Evolutionary conservation across 306 rosid species (phyloP).

Genomic region (Cucurbita argyrosperma): DNA sequence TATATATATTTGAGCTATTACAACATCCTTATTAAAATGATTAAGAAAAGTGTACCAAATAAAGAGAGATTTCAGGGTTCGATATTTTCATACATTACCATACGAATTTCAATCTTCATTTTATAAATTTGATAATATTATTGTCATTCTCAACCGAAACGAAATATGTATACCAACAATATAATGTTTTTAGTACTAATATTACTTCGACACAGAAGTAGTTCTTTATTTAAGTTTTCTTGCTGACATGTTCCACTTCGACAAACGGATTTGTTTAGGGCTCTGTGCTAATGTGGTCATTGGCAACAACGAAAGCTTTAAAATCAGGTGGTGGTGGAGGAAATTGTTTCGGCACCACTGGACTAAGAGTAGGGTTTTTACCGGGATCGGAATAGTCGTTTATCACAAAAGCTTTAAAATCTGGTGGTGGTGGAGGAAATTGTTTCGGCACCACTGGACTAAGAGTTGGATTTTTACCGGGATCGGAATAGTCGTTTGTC

Average conservation of each 20-base stretch:
- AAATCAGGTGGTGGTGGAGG: background rate
- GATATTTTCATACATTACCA: background rate
- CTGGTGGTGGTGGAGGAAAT: background rate
- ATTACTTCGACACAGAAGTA: background rate
- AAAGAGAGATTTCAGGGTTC: background rate
- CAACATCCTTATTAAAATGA: no score
- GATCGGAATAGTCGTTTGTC: no score
- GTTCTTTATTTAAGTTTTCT: background rate
- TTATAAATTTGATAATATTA: background rate
- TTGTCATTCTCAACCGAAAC: background rate
- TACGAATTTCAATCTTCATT: background rate
- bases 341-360: no score
- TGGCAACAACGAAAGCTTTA: background rate
- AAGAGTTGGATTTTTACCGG: no score
- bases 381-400: no score
- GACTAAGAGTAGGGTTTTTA: no score
- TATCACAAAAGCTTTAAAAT: background rate
- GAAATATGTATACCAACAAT: background rate
- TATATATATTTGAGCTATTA: no score
- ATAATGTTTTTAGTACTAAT: background rate
- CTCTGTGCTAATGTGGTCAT: background rate
- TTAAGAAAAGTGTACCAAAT: background rate
- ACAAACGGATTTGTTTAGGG: background rate
- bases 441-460: no score
- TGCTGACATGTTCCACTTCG: background rate